Percentiles rank a stretch among this genome's conserved stretches.
phyloP scores from a whole-genome alignment of 2,329 filamentous ascomycete species.

The Xylariaceae sp. region DNA sequence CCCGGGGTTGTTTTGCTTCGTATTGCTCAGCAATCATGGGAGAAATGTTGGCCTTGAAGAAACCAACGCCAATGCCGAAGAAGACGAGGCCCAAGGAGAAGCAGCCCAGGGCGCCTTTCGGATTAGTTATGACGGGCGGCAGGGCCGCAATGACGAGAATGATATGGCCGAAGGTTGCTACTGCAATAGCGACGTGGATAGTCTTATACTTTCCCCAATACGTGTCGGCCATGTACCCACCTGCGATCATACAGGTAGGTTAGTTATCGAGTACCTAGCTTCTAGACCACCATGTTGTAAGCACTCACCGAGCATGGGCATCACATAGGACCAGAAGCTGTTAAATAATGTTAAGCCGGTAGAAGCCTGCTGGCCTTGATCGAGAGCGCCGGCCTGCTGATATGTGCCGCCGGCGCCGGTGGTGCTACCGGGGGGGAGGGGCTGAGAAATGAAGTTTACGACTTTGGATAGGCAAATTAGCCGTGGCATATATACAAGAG shows the following conservation, averaged over 20 bases:
- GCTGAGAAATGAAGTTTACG: conserved; percentile 66
- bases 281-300: background rate
- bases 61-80: conserved; percentile 65
- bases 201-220: conserved; percentile 66
- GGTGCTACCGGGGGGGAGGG: conserved; percentile 55
- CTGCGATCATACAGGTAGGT: conserved; percentile 21
- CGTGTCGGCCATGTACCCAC: conserved; percentile 58
- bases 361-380: conserved; percentile 50
- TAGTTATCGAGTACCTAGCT: background rate
- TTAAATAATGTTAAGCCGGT: conserved; percentile 41
- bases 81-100: conserved; percentile 62
- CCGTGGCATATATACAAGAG: background rate
- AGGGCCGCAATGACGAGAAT: conserved; percentile 63
- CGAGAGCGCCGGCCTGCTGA: conserved; percentile 54
- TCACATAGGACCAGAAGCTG: conserved; percentile 38
- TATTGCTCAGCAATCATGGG: conserved; percentile 66
- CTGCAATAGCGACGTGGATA: conserved; percentile 58
- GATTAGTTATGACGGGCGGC: conserved; percentile 57
- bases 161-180: conserved; percentile 61
- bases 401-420: conserved; percentile 51
- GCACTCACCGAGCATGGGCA: conserved; percentile 35
- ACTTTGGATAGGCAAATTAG: conserved; percentile 37
- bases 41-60: conserved; percentile 70
- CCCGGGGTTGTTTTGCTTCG: conserved; percentile 47
- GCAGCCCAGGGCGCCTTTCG: conserved; percentile 54